A percentile compares a stretch with the other conserved stretches of the same genome.
These are phyloP conservation scores for Trametes gibbosa DNA, from an alignment of 768 basidiomycete genomes.

Conservation along the genomic window DNA sequence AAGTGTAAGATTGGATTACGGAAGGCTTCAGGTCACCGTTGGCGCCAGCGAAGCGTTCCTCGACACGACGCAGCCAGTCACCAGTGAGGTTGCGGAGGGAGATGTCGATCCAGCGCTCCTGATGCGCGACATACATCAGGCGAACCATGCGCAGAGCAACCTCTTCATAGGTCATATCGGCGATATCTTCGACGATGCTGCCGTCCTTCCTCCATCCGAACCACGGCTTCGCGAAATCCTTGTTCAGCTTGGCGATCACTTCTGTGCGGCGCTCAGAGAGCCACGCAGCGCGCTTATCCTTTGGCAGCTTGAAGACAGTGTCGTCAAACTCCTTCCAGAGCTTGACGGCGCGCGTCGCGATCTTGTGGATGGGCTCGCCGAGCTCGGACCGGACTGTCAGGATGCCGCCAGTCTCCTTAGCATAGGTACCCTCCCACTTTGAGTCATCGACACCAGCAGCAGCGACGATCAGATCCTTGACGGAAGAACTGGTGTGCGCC, in stretches of 20 bases:
- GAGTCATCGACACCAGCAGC: conserved; percentile 89
- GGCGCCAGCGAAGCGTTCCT: conserved; percentile 92
- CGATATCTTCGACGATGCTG: conserved; percentile 75
- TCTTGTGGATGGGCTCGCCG: conserved; percentile 99
- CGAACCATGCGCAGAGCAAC: conserved; percentile 87
- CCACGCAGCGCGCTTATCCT: conserved; percentile 94
- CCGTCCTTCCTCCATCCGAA: conserved; percentile 97
- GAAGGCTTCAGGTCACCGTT: conserved; percentile 82
- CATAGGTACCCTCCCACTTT: conserved; percentile 93
- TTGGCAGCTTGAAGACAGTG: conserved; percentile 90
- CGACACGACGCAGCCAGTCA: conserved; percentile 94
- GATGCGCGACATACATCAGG: conserved; percentile 91
- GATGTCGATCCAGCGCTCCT: conserved; percentile 90
- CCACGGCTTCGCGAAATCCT: conserved; percentile 95
- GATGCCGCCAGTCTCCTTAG: conserved; percentile 92
- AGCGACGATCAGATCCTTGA: conserved; percentile 95
- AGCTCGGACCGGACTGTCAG: conserved; percentile 97
- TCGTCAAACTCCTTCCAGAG: conserved; percentile 99
- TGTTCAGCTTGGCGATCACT: conserved; percentile 89
- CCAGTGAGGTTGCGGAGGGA: conserved; percentile 92
- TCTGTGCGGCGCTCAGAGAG: conserved; percentile 83
- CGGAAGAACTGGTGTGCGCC: conserved; percentile 89
- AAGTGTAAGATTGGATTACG: conserved; percentile 75
- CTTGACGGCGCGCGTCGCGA: conserved; percentile 94
- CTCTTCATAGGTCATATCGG: conserved; percentile 99